Evolutionary conservation across 164 flowering plant species (phyloP), one percentile per base, ranked within the genome.

Genomic region (Vitis riparia): DNA sequence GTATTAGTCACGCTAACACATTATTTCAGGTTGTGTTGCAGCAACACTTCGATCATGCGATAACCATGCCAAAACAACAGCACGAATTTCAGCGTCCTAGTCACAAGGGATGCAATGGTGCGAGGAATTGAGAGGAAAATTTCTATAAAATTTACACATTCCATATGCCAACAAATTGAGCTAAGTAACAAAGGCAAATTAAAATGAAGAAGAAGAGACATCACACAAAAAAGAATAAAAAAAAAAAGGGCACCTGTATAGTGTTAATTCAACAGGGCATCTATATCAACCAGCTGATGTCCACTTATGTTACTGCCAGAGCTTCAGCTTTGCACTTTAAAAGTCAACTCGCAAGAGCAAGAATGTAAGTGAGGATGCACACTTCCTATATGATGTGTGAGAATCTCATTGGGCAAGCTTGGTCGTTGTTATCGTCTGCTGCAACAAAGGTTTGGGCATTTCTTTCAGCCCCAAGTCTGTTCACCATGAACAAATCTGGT

Each of bases 81-180:
- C 23, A 19, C 23, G 1, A 19, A 32, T 32, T 32, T 32, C 37
- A 32, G 37, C 0, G 37, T 32, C 37, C 37, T 5, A 32, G 37
- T 32, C 37, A 32, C 37, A 32, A 32, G 37, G 37, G 37, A 32
- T 32, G 37, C 37, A 32, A 32, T 32, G n/a, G n/a, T n/a, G 37
- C 6, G 37, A 32, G 37, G 37, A 32, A 32, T 5, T 3, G 37
- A 32, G 37, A 17, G 17, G 37, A 5, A 5, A 32, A 32, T 71
- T 59, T 63, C 63, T 53, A 72, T 37, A 30, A 32, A 68, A 71
- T 75, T 71, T 56, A 75, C 71, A 65, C 47, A 59, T 57, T 55
- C 65, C 56, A 65, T 51, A 64, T 50, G 49, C 14, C 57, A 58
- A 67, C 59, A 60, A 59, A 64, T 65, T 11, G 29, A 16, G 30